These are phyloP conservation scores for Gnaphalium uliginosum DNA, from an alignment of 129 eudicot genomes.

Conservation along the genomic window DNA sequence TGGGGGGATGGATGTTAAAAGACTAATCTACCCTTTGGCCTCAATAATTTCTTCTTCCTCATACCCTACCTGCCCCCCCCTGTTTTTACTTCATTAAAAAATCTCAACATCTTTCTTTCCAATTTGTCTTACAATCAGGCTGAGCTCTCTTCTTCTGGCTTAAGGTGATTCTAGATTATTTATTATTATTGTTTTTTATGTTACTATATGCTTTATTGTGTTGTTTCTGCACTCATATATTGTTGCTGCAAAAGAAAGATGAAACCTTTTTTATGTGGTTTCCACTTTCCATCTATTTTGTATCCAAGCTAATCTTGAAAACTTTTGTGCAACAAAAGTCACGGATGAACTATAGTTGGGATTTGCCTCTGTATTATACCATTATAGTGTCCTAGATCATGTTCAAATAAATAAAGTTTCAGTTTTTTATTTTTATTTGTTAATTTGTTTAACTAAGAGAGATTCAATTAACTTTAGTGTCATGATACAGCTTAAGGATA, in stretches of 20 bases:
- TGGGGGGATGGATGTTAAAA: not conserved
- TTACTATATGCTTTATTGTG: constrained; percentile 10
- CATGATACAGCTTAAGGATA: not conserved
- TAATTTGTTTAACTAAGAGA: not conserved
- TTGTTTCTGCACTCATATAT: not conserved
- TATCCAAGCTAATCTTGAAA: not conserved
- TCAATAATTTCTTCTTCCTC: not conserved
- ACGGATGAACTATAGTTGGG: not conserved
- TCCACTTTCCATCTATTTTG: not conserved
- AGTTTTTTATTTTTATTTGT: not conserved
- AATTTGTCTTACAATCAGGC: not conserved
- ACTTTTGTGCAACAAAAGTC: not conserved
- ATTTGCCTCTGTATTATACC: not conserved
- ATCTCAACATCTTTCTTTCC: not conserved
- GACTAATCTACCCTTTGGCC: constrained; percentile 17
- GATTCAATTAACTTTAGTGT: constrained; percentile 1
- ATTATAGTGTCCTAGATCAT: constrained; percentile 14
- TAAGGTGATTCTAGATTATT: constrained; percentile 26
- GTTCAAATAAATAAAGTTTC: constrained; percentile 12
- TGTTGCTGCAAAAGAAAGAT: not conserved
- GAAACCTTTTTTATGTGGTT: not conserved
- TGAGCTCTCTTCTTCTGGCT: constrained; percentile 22
- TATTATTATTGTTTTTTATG: not conserved
- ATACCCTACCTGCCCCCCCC: constrained; percentile 15
- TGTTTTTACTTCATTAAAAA: constrained; percentile 12